Evolutionary conservation across 2,329 filamentous ascomycete genomes (phyloP).

Genomic region (Cordyceps militaris): DNA sequence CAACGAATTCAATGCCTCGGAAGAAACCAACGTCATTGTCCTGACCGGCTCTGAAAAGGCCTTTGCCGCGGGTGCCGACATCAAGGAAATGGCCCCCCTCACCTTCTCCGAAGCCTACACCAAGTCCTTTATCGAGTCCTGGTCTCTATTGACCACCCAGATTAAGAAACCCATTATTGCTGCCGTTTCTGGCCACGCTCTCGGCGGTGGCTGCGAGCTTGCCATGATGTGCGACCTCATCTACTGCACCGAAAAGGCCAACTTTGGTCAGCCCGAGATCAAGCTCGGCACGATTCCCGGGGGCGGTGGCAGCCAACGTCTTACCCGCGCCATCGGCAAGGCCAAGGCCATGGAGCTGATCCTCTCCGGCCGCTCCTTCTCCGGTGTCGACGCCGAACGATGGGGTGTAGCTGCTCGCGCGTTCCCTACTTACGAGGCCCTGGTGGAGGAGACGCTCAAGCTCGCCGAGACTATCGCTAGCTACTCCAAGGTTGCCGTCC

Average conservation of each 20-base stretch:
- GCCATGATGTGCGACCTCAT: conserved; percentile 96
- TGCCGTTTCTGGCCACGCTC: conserved; percentile 87
- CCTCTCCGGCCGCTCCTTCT: conserved; percentile 77
- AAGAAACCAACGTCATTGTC: conserved; percentile 67
- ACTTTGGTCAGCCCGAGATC: conserved; percentile 95
- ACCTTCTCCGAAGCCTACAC: conserved; percentile 85
- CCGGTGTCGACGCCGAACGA: conserved; percentile 72
- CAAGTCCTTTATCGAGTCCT: conserved; percentile 87
- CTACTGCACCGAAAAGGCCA: conserved; percentile 79
- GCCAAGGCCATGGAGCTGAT: conserved; percentile 86
- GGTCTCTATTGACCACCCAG: conserved; percentile 76
- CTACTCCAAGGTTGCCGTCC: conserved; percentile 78
- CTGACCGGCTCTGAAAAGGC: conserved; percentile 85
- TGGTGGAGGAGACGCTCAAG: conserved; percentile 72
- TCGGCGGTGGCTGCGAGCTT: conserved; percentile 92
- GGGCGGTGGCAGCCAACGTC: conserved; percentile 81
- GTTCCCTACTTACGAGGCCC: conserved; percentile 71
- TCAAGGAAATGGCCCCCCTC: conserved; percentile 96
- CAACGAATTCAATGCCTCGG: conserved; percentile 59
- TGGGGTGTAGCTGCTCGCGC: conserved; percentile 86
- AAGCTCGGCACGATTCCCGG: conserved; percentile 91
- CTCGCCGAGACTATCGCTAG: conserved; percentile 86
- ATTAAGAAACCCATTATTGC: conserved; percentile 93
- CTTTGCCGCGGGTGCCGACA: conserved; percentile 93
- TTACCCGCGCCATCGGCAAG: conserved; percentile 79